phyloP scores from a whole-genome alignment of 208 protist species.

The Trypanosoma congolense region DNA sequence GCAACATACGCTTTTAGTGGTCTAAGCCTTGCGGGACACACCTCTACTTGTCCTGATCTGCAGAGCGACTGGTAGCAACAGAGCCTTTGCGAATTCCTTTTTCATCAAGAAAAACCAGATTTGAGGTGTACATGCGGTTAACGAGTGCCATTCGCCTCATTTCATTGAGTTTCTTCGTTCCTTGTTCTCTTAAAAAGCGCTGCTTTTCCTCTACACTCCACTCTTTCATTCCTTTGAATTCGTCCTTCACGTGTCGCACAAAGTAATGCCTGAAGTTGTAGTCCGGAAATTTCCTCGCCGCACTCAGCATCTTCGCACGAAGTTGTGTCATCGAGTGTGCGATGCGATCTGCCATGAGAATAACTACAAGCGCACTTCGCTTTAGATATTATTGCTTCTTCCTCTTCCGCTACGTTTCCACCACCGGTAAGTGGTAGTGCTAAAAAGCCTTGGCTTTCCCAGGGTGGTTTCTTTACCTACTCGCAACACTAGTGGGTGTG shows the following conservation, averaged over 20 bases:
- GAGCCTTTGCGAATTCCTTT: background rate
- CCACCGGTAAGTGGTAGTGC: too few species aligned
- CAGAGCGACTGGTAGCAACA: too few species aligned
- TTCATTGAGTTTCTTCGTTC: constrained; percentile 51
- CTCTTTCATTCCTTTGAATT: constrained; percentile 47
- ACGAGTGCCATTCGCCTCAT: constrained; percentile 85
- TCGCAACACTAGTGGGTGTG: too few species aligned
- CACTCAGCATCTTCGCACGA: constrained; percentile 44
- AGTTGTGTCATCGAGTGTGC: constrained; percentile 32
- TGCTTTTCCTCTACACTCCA: constrained; percentile 48
- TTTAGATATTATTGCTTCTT: too few species aligned
- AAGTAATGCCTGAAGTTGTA: constrained; percentile 90
- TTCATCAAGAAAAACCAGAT: constrained; percentile 66
- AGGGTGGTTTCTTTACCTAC: too few species aligned
- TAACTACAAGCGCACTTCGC: too few species aligned
- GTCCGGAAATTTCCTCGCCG: constrained; percentile 65
- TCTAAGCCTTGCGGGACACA: too few species aligned
- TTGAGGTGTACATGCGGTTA: constrained; percentile 69
- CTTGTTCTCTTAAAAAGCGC: constrained; percentile 47
- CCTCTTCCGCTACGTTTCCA: background rate
- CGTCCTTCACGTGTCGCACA: constrained; percentile 71
- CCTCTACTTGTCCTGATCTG: too few species aligned
- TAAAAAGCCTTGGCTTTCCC: too few species aligned
- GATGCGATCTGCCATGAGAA: background rate
- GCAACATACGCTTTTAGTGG: too few species aligned